These are phyloP conservation scores for Fusarium paranaense DNA, from an alignment of 2,329 filamentous ascomycete genomes.

Conservation along the genomic window DNA sequence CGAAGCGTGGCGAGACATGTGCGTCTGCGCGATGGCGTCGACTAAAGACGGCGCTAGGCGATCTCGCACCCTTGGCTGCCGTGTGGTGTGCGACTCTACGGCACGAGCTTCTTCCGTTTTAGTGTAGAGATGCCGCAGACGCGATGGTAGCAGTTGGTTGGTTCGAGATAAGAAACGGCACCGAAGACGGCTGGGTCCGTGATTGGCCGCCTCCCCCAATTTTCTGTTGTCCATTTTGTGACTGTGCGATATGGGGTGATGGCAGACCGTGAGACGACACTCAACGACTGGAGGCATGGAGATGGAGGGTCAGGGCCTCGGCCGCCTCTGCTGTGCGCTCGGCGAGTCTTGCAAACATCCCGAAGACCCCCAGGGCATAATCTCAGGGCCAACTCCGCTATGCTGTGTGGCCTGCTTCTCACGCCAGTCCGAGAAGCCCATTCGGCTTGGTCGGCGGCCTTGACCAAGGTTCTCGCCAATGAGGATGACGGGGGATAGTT, in stretches of 20 bases:
- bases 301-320: constrained; percentile 21
- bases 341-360: constrained; percentile 31
- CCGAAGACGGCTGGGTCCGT: constrained; percentile 31
- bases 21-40: constrained; percentile 41
- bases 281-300: constrained; percentile 4
- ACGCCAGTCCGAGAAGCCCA: constrained; percentile 35
- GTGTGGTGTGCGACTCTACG: constrained; percentile 31
- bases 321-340: constrained; percentile 30
- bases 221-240: constrained; percentile 58
- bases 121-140: constrained; percentile 26
- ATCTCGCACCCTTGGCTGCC: constrained; percentile 40
- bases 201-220: constrained; percentile 53
- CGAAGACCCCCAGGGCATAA: constrained; percentile 23
- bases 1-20: constrained; percentile 44
- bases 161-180: constrained; percentile 55
- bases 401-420: constrained; percentile 38
- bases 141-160: constrained; percentile 48
- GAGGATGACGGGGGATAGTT: constrained; percentile 19
- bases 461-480: constrained; percentile 28
- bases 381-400: constrained; percentile 21
- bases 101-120: constrained; percentile 45
- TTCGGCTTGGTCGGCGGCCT: constrained; percentile 12
- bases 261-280: constrained; percentile 24
- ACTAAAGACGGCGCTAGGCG: constrained; percentile 34
- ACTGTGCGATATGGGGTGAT: constrained; percentile 46